Evolutionary conservation across 177 flowering plant genomes (phyloP).

Genomic region (Telopea speciosissima): DNA sequence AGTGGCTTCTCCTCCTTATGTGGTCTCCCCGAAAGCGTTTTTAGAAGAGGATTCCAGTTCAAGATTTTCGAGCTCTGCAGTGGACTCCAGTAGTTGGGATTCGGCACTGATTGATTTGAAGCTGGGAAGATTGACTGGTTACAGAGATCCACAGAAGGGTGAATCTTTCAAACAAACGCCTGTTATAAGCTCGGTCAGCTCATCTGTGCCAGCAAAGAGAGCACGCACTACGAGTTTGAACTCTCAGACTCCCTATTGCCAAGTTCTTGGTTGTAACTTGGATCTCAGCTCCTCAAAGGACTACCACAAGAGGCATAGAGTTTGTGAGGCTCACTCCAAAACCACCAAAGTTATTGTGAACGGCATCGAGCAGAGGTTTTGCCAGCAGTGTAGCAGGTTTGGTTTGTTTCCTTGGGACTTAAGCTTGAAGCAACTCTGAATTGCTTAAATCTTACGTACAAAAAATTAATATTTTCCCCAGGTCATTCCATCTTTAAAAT

Average conservation of each 20-base stretch:
- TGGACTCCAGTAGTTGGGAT: slow-evolving; percentile 33
- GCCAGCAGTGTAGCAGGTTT: slow-evolving; percentile 86
- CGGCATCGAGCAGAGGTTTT: slow-evolving; percentile 61
- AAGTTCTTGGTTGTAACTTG: slow-evolving; percentile 56
- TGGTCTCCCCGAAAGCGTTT: not conserved
- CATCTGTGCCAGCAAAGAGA: slow-evolving; percentile 29
- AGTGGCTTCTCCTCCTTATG: not conserved
- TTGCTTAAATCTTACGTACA: not conserved
- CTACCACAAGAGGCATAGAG: slow-evolving; percentile 64
- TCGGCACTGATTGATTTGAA: slow-evolving; percentile 49
- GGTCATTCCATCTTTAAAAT: not conserved
- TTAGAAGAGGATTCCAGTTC: slow-evolving; percentile 37
- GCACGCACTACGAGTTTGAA: slow-evolving; percentile 13
- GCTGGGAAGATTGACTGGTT: slow-evolving; percentile 47
- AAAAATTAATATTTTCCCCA: no score
- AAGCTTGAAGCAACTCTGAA: not conserved
- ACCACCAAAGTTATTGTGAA: slow-evolving; percentile 53
- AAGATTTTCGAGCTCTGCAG: slow-evolving; percentile 31
- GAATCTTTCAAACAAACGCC: slow-evolving; percentile 8
- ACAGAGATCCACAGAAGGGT: slow-evolving; percentile 18
- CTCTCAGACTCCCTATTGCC: slow-evolving; percentile 44
- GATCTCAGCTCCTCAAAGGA: slow-evolving; percentile 62
- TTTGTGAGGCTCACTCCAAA: slow-evolving; percentile 63
- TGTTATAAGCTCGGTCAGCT: slow-evolving; percentile 9
- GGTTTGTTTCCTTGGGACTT: slow-evolving; percentile 2